phyloP scores from a whole-genome alignment of 495 filamentous ascomycete species.

The Aspergillus carlsbadensis region DNA sequence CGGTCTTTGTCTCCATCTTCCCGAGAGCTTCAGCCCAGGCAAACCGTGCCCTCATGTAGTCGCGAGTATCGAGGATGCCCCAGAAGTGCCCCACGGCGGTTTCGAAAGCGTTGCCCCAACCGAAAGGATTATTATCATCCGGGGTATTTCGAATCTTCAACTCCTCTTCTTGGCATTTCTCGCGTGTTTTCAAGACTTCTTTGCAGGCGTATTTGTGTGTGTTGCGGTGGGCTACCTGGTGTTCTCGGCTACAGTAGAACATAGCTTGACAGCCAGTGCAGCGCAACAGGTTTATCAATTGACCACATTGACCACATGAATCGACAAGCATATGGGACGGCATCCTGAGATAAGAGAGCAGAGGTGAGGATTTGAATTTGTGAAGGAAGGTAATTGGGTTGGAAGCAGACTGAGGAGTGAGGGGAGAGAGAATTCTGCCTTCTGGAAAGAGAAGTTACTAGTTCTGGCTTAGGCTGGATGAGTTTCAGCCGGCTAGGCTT shows the following conservation, averaged over 20 bases:
- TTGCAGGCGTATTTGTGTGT: constrained; percentile 45
- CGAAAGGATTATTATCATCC: not conserved
- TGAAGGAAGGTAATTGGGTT: no score
- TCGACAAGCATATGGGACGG: no score
- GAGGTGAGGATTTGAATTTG: no score
- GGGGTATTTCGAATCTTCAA: not conserved
- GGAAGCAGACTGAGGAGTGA: no score
- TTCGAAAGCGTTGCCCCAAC: not conserved
- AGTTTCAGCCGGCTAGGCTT: no score
- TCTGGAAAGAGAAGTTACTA: no score
- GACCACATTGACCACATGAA: constrained; percentile 22
- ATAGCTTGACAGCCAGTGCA: constrained; percentile 46
- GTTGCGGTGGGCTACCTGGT: constrained; percentile 39
- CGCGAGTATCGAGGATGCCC: not conserved
- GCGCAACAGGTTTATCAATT: constrained; percentile 19
- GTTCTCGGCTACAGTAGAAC: constrained; percentile 45
- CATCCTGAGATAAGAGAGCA: no score
- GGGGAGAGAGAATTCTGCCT: no score
- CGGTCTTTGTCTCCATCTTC: not conserved
- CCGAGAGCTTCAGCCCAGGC: not conserved
- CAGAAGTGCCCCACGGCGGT: not conserved
- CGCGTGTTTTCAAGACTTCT: constrained; percentile 25
- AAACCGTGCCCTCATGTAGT: not conserved
- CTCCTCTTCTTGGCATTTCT: constrained; percentile 27
- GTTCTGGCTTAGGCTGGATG: no score